Evolutionary conservation across 228 moss, liverwort and hornwort species (phyloP), one percentile per base, ranked within the genome.

Genomic region (Sphagnum magellanicum): DNA sequence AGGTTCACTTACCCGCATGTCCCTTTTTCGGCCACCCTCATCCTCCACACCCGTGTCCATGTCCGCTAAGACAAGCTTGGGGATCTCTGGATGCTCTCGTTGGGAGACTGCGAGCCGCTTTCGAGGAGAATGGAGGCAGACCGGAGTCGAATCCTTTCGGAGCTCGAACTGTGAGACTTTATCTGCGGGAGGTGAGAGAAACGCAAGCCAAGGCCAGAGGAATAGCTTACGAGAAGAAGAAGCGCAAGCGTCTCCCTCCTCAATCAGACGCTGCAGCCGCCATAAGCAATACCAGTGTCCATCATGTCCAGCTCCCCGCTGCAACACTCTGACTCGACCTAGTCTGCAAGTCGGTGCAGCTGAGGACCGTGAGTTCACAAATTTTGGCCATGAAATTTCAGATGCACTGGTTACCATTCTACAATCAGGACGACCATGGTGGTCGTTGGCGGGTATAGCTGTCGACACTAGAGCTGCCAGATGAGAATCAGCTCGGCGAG

Each of bases 191-290:
- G 63, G 84, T 84, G 50, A 78, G 84, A 4, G 84, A 84, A 77
- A 84, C 81, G 81, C 84, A 81, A 69, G 84, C 84, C 7, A 81
- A 84, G 69, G 84, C 81, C 5, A 64, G 85, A 51, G 85, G 85
- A 7, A 85, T 85, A 16, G 85, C 85, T 8, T 85, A 85, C 59
- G 85, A 85, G 78, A 85, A 85, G 74, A 85, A 85, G 79, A 85
- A 85, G 67, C 81, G 85, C 11, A 85, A 79, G 68, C 58, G 81
- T 49, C 59, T 72, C 63, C 85, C 85, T 6, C 69, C 79, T 55
- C 55, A 8, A 55, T 3, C 55, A 8, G 55, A 55, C 12, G 55
- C 12, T 55, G 55, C 55, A 12, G 12, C 8, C 12, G 55, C 55
- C 12, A 32, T 32, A 32, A 32, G 32, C 32, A 32, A 32, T 32